These are phyloP conservation scores for Clarireedia paspali DNA, from an alignment of 2,329 filamentous ascomycete genomes.

Conservation along the genomic window DNA sequence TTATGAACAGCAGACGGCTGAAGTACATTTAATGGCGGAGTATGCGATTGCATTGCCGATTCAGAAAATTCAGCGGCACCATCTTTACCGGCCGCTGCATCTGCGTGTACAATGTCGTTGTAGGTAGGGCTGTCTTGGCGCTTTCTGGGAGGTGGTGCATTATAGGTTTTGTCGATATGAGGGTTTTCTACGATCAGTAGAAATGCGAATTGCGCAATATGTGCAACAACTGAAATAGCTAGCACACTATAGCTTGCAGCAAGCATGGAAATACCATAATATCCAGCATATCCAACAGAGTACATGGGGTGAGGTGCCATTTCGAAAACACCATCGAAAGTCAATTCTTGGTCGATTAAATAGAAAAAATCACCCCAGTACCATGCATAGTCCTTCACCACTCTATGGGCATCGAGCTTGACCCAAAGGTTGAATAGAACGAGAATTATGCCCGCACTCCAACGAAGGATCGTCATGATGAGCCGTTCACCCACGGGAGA, in stretches of 20 bases:
- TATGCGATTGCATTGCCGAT: constrained; percentile 5
- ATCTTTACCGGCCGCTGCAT: constrained; percentile 30
- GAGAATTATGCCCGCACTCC: constrained; percentile 68
- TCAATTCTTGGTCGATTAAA: constrained; percentile 93
- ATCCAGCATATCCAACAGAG: constrained; percentile 94
- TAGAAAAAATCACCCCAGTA: constrained; percentile 99
- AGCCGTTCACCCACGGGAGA: constrained; percentile 65
- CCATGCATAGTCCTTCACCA: constrained; percentile 99
- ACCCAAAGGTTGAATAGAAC: constrained; percentile 97
- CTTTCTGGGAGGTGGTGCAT: constrained; percentile 69
- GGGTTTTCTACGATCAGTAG: constrained; percentile 88
- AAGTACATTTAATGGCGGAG: constrained; percentile 31
- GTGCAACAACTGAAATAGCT: constrained; percentile 91
- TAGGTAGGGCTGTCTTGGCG: constrained; percentile 30
- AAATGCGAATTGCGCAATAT: constrained; percentile 91
- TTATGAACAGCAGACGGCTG: constrained; percentile 69
- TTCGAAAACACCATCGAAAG: constrained; percentile 97
- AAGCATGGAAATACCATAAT: constrained; percentile 98
- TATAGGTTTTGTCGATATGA: constrained; percentile 97
- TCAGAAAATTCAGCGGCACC: constrained; percentile 23
- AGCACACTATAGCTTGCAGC: constrained; percentile 95
- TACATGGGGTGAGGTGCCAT: constrained; percentile 99
- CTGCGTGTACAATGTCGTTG: constrained; percentile 30
- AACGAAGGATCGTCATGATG: constrained; percentile 64
- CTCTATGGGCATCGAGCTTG: constrained; percentile 92